A percentile compares a stretch with the other conserved stretches of the same genome.
Conservation (phyloP, 1,139 yeast species). For the Ogataea hybrid region DNA sequence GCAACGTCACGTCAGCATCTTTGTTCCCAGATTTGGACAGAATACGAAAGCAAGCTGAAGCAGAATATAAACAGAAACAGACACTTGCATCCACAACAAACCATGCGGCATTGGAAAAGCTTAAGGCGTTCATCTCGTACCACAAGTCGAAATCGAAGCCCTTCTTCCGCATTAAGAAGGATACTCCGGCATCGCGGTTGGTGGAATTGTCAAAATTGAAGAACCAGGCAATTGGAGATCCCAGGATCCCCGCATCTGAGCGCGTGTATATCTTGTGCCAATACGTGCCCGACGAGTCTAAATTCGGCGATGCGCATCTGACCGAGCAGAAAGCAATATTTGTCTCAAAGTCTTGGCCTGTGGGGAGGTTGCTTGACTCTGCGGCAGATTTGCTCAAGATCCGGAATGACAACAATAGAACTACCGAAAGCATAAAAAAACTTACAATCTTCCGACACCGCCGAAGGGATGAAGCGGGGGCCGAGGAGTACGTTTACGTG, state of each 20-base stretch:
- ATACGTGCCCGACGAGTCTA: slow-evolving; percentile 37
- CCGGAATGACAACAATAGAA: slow-evolving; percentile 54
- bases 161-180: slow-evolving; percentile 6
- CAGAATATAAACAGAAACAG: slow-evolving; percentile 14
- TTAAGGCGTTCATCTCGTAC: slow-evolving; percentile 20
- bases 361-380: slow-evolving; percentile 76
- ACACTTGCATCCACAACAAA: slow-evolving; percentile 12
- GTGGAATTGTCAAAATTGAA: slow-evolving; percentile 44
- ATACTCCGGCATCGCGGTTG: slow-evolving; percentile 26
- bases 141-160: slow-evolving; percentile 22
- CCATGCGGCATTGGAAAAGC: slow-evolving; percentile 23
- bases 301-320: slow-evolving; percentile 27
- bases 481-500: slow-evolving; percentile 33
- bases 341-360: slow-evolving; percentile 64
- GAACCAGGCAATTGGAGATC: slow-evolving; percentile 67
- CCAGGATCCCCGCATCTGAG: slow-evolving; percentile 50
- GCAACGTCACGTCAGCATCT: slow-evolving; percentile 28
- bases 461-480: slow-evolving; percentile 27
- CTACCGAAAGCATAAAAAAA: slow-evolving; percentile 41
- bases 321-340: slow-evolving; percentile 40
- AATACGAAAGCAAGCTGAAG: slow-evolving; percentile 38
- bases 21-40: slow-evolving; percentile 58
- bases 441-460: slow-evolving; percentile 43
- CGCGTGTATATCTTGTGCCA: slow-evolving; percentile 63
- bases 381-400: slow-evolving; percentile 55